These are phyloP conservation scores for Aspergillus pseudonomiae DNA, from an alignment of 2,329 filamentous ascomycete genomes.

Conservation along the genomic window DNA sequence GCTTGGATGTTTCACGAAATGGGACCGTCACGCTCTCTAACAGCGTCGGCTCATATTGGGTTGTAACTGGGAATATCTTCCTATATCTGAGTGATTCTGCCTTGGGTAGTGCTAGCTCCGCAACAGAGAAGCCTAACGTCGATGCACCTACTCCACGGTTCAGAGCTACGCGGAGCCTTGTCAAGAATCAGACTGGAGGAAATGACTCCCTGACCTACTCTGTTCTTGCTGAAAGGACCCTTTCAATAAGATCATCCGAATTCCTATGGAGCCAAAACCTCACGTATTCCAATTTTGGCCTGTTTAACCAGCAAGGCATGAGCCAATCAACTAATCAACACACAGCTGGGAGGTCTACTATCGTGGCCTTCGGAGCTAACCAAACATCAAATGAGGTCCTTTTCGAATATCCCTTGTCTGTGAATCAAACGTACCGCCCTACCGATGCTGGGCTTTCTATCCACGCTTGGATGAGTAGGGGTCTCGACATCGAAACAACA, in stretches of 20 bases:
- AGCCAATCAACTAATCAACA: not conserved
- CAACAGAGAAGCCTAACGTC: not conserved
- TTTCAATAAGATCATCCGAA: not conserved
- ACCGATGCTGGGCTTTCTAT: not conserved
- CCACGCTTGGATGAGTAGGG: not conserved
- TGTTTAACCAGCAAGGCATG: not conserved
- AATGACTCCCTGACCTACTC: not conserved
- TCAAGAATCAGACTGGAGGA: not conserved
- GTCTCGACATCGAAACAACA: not conserved
- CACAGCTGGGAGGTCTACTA: not conserved
- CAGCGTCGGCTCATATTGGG: not conserved
- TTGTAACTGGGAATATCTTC: not conserved
- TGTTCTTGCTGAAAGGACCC: not conserved
- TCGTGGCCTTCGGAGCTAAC: not conserved
- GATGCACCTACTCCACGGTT: not conserved
- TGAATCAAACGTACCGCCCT: not conserved
- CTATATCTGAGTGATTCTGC: not conserved
- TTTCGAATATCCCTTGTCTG: not conserved
- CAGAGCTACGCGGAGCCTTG: not conserved
- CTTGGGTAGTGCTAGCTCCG: not conserved
- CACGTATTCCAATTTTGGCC: not conserved
- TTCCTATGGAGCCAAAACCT: not conserved
- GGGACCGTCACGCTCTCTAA: not conserved
- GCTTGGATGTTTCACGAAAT: not conserved
- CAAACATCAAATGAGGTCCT: not conserved